Evolutionary conservation across 202 grass and related monocot genomes (phyloP).

Genomic region (Carex sylvatica): DNA sequence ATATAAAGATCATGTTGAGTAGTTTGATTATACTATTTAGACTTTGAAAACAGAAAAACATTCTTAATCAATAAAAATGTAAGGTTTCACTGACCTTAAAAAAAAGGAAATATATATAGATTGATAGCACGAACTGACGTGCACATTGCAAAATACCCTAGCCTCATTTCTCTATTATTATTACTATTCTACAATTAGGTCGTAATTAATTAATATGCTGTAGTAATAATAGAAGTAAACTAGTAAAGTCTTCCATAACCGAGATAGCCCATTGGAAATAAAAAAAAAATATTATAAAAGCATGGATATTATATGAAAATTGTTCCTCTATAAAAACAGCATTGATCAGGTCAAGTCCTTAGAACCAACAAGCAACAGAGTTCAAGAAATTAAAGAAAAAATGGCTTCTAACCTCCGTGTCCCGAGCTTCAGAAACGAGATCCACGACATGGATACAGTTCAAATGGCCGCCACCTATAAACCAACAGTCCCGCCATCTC

Average conservation of each 20-base stretch:
- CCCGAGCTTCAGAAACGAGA: slow-evolving; percentile 60
- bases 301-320: slow-evolving; percentile 5
- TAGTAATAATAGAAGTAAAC: background rate
- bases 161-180: too few species aligned
- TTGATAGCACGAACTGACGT: too few species aligned
- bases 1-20: too few species aligned
- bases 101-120: too few species aligned
- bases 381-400: background rate
- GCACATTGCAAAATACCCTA: too few species aligned
- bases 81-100: too few species aligned
- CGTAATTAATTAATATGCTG: background rate
- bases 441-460: slow-evolving; percentile 54
- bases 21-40: too few species aligned
- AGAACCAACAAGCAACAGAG: slow-evolving; percentile 19
- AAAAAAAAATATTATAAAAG: slow-evolving; percentile 26
- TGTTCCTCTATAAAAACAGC: slow-evolving; percentile 20
- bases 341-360: slow-evolving; percentile 5
- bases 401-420: slow-evolving; percentile 64
- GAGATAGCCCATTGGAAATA: background rate
- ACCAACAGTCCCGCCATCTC: slow-evolving; percentile 26
- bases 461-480: slow-evolving; percentile 31
- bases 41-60: too few species aligned
- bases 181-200: too few species aligned
- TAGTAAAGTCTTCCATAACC: background rate
- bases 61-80: too few species aligned